Evolutionary conservation across 768 basidiomycete species (phyloP), one percentile per base, ranked within the genome.

Genomic region (Phanerodontia chrysosporium): DNA sequence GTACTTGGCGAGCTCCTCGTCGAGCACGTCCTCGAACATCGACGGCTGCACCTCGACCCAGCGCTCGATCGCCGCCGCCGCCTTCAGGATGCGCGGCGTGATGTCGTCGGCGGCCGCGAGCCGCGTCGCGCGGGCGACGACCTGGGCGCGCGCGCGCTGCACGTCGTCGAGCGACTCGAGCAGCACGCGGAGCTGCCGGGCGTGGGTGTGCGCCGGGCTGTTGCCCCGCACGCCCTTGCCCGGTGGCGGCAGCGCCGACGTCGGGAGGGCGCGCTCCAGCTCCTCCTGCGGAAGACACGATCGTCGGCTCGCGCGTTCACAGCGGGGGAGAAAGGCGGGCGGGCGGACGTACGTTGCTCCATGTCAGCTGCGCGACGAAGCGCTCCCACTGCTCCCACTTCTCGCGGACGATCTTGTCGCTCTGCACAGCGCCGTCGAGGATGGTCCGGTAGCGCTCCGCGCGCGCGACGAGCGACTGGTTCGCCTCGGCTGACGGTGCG

Each of bases 361-460:
- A 82, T 2, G 84, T 87, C 42, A 99, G 76, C 49, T 89, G 80
- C 14, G 73, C 72, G 45, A 99, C 86, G 46, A 78, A 79, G 14
- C 78, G 77, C 65, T 89, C 87, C 93, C 93, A 96, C 65, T 95
- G 84, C 39, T 86, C 86, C 90, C 92, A 97, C 71, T 97, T 95
- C 61, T 81, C 76, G 21, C 86, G 75, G 1, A 98, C 89, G 1
- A 83, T 76, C 29, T 80, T 83, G 67, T 98, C 94, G 66, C 91
- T 93, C 30, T 79, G 80, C 0, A 76, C 74, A 0, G 95, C 96
- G 59, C 89, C 82, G 0, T 75, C 75, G 3, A 98, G 76, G 18
- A 93, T 85, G n/a, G 66, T 74, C 13, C 86, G 80, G 66, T 94
- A 95, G 53, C 85, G 80, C 60, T 81, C 76, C 18, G 86, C 87